Evolutionary conservation across 2,329 filamentous ascomycete species (phyloP).

Genomic region (Aspergillus puulaauensis): DNA sequence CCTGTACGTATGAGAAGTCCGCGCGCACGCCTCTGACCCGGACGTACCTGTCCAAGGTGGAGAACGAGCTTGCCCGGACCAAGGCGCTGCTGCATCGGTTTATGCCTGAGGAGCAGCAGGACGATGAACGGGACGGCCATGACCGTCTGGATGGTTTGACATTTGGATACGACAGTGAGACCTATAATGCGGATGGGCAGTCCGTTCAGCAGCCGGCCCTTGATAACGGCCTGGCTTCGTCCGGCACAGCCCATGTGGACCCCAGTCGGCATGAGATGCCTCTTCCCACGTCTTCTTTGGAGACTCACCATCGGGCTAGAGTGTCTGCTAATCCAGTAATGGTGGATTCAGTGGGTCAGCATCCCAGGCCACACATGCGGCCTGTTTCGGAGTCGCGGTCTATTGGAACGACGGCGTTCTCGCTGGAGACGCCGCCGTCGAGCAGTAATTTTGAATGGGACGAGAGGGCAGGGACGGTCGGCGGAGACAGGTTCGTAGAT

Average conservation of each 20-base stretch:
- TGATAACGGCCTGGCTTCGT: no score
- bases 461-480: neutral
- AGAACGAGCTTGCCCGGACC: neutral
- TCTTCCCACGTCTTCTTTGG: neutral
- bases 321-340: no score
- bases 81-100: neutral
- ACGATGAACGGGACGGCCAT: neutral
- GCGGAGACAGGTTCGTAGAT: neutral
- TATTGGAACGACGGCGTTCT: neutral
- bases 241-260: neutral
- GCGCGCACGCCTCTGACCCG: neutral
- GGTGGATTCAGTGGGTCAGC: neutral
- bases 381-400: neutral
- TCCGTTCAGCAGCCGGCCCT: no score
- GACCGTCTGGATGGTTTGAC: no score
- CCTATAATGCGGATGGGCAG: no score
- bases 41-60: neutral
- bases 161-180: no score
- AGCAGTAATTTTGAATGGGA: neutral
- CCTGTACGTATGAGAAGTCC: neutral
- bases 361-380: neutral
- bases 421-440: neutral
- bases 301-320: no score
- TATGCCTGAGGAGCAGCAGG: neutral
- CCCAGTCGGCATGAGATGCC: no score